Percentiles rank a stretch among this genome's conserved stretches.
These are phyloP conservation scores for Ascodesmis nigricans DNA, from an alignment of 495 filamentous ascomycete genomes.

Conservation along the genomic window DNA sequence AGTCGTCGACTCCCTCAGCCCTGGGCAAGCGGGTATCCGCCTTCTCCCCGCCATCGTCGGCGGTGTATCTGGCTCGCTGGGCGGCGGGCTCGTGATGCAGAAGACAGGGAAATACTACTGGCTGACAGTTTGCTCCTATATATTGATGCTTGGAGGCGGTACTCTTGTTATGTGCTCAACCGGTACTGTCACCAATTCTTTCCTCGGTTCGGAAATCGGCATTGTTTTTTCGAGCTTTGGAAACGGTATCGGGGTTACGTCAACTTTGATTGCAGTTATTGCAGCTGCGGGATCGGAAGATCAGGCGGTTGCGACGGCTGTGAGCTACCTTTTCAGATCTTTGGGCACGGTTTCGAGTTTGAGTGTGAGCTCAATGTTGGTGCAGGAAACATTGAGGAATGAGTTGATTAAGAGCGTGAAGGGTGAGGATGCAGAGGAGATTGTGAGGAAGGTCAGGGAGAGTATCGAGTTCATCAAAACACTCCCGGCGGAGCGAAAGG, in stretches of 20 bases:
- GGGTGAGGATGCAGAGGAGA: conserved; percentile 38
- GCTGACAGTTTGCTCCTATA: conserved; percentile 42
- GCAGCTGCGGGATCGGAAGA: conserved; percentile 46
- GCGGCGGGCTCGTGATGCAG: conserved; percentile 49
- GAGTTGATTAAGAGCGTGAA: conserved; percentile 33
- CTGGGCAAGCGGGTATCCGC: conserved; percentile 40
- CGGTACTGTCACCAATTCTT: conserved; percentile 24
- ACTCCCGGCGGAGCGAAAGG: conserved; percentile 38
- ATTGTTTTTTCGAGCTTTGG: conserved; percentile 34
- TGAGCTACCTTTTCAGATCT: conserved; percentile 68
- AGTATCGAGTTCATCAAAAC: conserved; percentile 48
- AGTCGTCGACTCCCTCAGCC: conserved; percentile 43
- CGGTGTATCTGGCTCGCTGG: conserved; percentile 44
- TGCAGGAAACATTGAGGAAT: conserved; percentile 46
- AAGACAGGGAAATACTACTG: conserved; percentile 58
- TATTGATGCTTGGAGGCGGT: conserved; percentile 30
- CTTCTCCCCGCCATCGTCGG: conserved; percentile 44
- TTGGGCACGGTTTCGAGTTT: conserved; percentile 59
- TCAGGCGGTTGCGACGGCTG: conserved; percentile 61
- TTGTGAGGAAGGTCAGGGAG: conserved; percentile 49
- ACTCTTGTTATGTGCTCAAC: conserved; percentile 37
- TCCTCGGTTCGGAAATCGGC: conserved; percentile 33
- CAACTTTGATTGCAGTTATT: conserved; percentile 39
- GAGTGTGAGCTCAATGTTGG: conserved; percentile 44
- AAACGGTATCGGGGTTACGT: conserved; percentile 49